Evolutionary conservation across 495 filamentous ascomycete species (phyloP).

Genomic region (Astrocystis sublimbata): DNA sequence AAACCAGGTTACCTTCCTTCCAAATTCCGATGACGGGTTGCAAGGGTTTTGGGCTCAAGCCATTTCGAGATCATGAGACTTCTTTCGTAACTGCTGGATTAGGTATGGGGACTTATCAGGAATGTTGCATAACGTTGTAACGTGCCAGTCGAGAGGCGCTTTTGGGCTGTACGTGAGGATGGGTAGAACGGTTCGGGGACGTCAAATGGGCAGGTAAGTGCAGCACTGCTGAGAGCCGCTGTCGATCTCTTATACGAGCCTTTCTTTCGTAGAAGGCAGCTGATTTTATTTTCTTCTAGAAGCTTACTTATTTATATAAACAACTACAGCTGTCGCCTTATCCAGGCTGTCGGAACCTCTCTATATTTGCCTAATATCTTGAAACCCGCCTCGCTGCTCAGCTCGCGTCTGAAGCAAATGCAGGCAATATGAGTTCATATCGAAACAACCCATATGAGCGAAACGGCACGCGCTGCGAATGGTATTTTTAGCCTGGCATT

Average conservation of each 20-base stretch:
- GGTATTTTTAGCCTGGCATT: not conserved
- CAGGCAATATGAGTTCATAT: not conserved
- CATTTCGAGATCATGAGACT: constrained; percentile 18
- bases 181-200: not conserved
- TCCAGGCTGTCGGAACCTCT: constrained; percentile 7
- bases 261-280: not conserved
- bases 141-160: constrained; percentile 18
- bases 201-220: not conserved
- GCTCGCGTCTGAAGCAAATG: not conserved
- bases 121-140: constrained; percentile 34
- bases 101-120: constrained; percentile 21
- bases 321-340: constrained; percentile 4
- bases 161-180: not conserved
- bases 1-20: constrained; percentile 22
- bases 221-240: constrained; percentile 2
- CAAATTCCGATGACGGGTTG: constrained; percentile 22
- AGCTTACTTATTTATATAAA: constrained; percentile 4
- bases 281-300: constrained; percentile 8
- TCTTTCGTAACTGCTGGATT: constrained; percentile 21
- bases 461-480: not conserved
- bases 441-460: not conserved
- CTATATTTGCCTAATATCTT: constrained; percentile 13
- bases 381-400: not conserved
- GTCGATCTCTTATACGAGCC: constrained; percentile 2
- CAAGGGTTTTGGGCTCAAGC: constrained; percentile 1